Evolutionary conservation across 768 basidiomycete genomes (phyloP).

Genomic region (Leccinum boreale): DNA sequence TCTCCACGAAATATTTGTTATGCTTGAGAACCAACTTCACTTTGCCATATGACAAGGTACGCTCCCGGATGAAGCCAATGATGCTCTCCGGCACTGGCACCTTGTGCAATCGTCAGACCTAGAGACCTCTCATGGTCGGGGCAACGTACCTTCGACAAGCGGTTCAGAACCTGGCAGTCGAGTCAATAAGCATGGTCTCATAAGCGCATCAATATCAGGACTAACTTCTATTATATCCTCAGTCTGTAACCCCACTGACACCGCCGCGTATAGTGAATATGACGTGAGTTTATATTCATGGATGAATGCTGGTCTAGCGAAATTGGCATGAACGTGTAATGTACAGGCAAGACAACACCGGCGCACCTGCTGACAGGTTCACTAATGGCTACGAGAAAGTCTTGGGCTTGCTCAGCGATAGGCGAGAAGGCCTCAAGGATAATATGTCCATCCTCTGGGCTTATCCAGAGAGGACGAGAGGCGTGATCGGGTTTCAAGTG

Average conservation of each 20-base stretch:
- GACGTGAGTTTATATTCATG: slow-evolving; percentile 99
- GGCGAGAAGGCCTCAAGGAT: slow-evolving; percentile 98
- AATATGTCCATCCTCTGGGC: slow-evolving; percentile 86
- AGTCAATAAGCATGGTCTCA: slow-evolving; percentile 33
- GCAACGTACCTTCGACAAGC: slow-evolving; percentile 60
- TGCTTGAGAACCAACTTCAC: slow-evolving; percentile 97
- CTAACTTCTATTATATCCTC: slow-evolving; percentile 97
- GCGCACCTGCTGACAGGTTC: slow-evolving; percentile 97
- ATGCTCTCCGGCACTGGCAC: slow-evolving; percentile 92
- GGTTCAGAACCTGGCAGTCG: slow-evolving; percentile 62
- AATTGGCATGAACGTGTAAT: slow-evolving; percentile 17
- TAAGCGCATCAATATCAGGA: slow-evolving; percentile 23
- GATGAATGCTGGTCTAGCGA: slow-evolving; percentile 85
- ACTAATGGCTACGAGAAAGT: slow-evolving; percentile 96
- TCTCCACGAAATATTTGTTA: slow-evolving; percentile 97
- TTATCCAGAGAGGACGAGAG: slow-evolving; percentile 94
- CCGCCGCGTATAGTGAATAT: slow-evolving; percentile 97
- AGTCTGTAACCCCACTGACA: slow-evolving; percentile 96
- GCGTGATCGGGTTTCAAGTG: slow-evolving; percentile 88
- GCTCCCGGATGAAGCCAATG: slow-evolving; percentile 82
- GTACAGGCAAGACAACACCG: slow-evolving; percentile 25
- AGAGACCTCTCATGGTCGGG: slow-evolving; percentile 1
- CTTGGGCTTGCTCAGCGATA: slow-evolving; percentile 96
- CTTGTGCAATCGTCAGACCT: slow-evolving; percentile 35
- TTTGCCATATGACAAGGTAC: slow-evolving; percentile 96